These are phyloP conservation scores for Pestalotiopsis sp. DNA, from an alignment of 2,329 filamentous ascomycete species.

Conservation along the genomic window DNA sequence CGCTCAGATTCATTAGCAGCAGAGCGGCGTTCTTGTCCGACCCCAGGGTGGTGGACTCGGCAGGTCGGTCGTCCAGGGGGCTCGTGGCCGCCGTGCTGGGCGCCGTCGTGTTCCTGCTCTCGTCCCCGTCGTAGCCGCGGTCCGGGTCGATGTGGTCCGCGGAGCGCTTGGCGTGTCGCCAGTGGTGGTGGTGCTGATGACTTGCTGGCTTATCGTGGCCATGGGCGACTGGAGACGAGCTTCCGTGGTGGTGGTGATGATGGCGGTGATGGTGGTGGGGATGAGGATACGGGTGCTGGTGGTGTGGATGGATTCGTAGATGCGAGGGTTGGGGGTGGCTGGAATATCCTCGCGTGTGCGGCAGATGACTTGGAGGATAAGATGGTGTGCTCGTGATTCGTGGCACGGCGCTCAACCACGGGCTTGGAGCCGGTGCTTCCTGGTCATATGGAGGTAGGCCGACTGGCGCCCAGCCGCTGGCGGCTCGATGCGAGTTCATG, in stretches of 20 bases:
- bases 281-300: conserved; percentile 10
- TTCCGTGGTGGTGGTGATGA: conserved; percentile 10
- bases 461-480: conserved; percentile 31
- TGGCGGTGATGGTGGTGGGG: conserved; percentile 11
- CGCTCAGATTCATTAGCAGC: conserved; percentile 49
- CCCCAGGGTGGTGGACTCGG: conserved; percentile 20
- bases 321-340: conserved; percentile 7
- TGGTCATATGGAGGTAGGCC: conserved; percentile 24
- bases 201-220: not conserved
- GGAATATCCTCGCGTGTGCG: conserved; percentile 8
- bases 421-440: conserved; percentile 34
- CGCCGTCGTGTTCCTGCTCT: conserved; percentile 13
- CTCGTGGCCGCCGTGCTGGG: conserved; percentile 10
- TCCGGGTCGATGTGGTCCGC: conserved; percentile 31
- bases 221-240: conserved; percentile 10
- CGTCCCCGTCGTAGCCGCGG: conserved; percentile 23
- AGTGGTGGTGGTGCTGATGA: not conserved
- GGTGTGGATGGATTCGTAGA: conserved; percentile 6
- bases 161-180: conserved; percentile 26
- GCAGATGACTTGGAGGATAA: conserved; percentile 8
- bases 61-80: not conserved
- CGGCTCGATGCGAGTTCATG: conserved; percentile 16
- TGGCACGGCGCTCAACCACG: conserved; percentile 48
- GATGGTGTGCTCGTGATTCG: conserved; percentile 31
- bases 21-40: conserved; percentile 49